Evolutionary conservation across 192 early-diverging fungal genomes (phyloP).

Genomic region (Podila verticillata): DNA sequence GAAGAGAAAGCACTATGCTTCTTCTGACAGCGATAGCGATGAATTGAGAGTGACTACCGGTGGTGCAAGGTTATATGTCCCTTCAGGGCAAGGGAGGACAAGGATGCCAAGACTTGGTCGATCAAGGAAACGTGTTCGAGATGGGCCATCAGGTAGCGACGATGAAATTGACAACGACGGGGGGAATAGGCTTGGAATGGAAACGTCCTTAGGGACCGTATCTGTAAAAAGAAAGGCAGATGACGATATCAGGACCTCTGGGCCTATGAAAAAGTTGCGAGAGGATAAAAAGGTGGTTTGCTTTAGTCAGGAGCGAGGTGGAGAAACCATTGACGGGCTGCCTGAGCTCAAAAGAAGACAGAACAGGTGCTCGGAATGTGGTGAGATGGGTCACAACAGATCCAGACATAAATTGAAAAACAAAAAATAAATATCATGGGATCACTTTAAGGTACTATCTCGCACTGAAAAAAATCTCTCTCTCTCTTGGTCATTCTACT

Average conservation of each 20-base stretch:
- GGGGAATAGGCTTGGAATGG: conserved; percentile 2
- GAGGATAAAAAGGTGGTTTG: conserved; percentile 4
- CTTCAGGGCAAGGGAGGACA: conserved; percentile 10
- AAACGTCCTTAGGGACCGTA: conserved; percentile 1
- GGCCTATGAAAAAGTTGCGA: conserved; percentile 6
- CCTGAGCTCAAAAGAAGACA: conserved; percentile 9
- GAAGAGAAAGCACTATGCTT: conserved; percentile 10
- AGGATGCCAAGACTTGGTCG: neutral
- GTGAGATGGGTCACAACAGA: conserved; percentile 7
- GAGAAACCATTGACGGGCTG: conserved; percentile 3
- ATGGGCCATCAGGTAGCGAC: neutral
- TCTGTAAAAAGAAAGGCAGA: conserved; percentile 8
- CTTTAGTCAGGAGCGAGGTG: conserved; percentile 4
- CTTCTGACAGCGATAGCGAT: conserved; percentile 7
- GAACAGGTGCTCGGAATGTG: conserved; percentile 7
- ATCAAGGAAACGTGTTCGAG: conserved; percentile 9
- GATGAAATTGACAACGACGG: neutral
- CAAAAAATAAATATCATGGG: neutral
- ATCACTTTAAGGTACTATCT: neutral
- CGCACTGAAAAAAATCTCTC: too few relatives aligned
- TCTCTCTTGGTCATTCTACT: too few relatives aligned
- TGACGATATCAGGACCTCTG: neutral
- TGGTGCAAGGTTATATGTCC: conserved; percentile 19
- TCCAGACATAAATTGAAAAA: conserved; percentile 2
- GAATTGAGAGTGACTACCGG: conserved; percentile 6